phyloP scores from a whole-genome alignment of 805 yeast genomes.

The Yarrowia sp. region DNA sequence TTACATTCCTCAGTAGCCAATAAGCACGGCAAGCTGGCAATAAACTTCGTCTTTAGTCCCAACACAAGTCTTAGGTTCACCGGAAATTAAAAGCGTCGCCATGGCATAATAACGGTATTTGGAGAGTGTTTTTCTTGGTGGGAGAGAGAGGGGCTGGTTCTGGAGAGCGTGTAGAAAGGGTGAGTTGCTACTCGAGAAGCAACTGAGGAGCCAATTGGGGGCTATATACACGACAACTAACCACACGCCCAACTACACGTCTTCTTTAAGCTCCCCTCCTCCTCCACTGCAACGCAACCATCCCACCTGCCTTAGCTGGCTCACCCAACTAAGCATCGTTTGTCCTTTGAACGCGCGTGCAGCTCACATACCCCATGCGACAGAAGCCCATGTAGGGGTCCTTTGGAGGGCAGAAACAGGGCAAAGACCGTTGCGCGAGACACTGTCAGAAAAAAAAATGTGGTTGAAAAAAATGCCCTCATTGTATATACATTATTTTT shows the following conservation, averaged over 20 bases:
- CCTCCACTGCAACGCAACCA: neutral
- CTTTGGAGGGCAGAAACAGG: no score
- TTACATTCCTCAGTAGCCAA: neutral
- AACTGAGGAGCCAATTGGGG: no score
- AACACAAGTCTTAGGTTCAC: constrained; percentile 7
- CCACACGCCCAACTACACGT: no score
- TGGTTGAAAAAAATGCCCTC: no score
- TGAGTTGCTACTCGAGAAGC: no score
- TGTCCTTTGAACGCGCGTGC: constrained; percentile 12
- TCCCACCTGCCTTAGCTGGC: constrained; percentile 15
- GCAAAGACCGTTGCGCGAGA: no score
- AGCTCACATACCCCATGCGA: constrained; percentile 19
- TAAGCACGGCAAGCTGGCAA: neutral
- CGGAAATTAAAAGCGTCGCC: constrained; percentile 17
- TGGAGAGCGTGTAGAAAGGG: no score
- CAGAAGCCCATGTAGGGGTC: neutral
- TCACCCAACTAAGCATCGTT: neutral
- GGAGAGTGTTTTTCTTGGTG: neutral
- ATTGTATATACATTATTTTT: no score
- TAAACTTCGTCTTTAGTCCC: constrained; percentile 10
- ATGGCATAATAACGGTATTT: constrained; percentile 4
- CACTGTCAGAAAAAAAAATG: no score
- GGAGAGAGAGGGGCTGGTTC: neutral
- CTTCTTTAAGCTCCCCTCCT: neutral
- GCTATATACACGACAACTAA: no score